A percentile compares a stretch with the other conserved stretches of the same genome.
Conservation (phyloP, 805 yeast genomes). For the Wickerhamomyces silvicola region DNA sequence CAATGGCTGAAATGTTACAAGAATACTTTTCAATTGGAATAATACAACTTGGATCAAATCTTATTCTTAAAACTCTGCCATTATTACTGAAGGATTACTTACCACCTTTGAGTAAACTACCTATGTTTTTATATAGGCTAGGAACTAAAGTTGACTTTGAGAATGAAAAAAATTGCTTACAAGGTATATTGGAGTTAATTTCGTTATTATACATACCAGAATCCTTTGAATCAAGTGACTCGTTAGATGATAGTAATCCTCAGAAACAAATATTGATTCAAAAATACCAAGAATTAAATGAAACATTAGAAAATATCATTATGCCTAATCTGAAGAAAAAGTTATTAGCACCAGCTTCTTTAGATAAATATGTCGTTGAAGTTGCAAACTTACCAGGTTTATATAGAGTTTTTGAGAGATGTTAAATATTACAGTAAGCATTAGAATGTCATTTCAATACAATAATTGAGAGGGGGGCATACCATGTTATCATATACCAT, state of each 20-base stretch:
- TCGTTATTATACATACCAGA: slow-evolving; percentile 73
- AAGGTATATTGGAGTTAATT: slow-evolving; percentile 57
- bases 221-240: slow-evolving; percentile 27
- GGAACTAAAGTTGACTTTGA: slow-evolving; percentile 57
- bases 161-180: slow-evolving; percentile 63
- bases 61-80: slow-evolving; percentile 51
- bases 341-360: slow-evolving; percentile 54
- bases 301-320: slow-evolving; percentile 45
- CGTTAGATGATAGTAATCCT: slow-evolving; percentile 16
- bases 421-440: slow-evolving; percentile 33
- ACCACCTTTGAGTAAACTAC: slow-evolving; percentile 60
- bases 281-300: slow-evolving; percentile 26
- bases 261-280: slow-evolving; percentile 19
- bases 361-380: slow-evolving; percentile 59
- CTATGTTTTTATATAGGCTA: slow-evolving; percentile 58
- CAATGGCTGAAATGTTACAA: slow-evolving; percentile 68
- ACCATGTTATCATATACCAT: no score
- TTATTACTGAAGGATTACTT: slow-evolving; percentile 54
- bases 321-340: slow-evolving; percentile 61
- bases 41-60: slow-evolving; percentile 21
- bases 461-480: no score
- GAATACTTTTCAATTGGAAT: slow-evolving; percentile 69
- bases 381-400: slow-evolving; percentile 89
- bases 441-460: no score
- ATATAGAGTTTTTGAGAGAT: slow-evolving; percentile 88